Evolutionary conservation across 1,284 basidiomycete genomes (phyloP), one percentile per base, ranked within the genome.

Genomic region (Limonomyces culmigenus): DNA sequence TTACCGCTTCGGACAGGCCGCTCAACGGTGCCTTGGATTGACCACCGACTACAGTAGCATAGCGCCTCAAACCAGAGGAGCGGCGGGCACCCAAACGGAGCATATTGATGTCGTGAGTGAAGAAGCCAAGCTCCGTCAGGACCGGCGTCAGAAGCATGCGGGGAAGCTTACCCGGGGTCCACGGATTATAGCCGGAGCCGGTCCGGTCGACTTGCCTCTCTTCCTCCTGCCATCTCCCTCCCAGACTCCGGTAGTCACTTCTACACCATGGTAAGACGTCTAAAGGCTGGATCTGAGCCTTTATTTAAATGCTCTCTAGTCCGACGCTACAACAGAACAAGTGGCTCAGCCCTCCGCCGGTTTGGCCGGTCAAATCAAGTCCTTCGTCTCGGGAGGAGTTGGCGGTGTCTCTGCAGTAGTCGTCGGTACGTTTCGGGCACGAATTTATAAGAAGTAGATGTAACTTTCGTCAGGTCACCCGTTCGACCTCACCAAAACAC

Each of bases 401-500:
- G 93, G 93, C 46, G 92, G 93, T 49, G 63, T 78, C 40, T 67
- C 74, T 43, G 83, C 83, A 37, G 89, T 95, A 6, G 66, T 92
- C 27, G 89, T 93, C 41, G 89, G 89, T 81, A 50, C 53, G 71
- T 67, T 34, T 15, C 44, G n/a, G n/a, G n/a, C n/a, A n/a, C 35
- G 29, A 20, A 8, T 17, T 10, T 16, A 15, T 19, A 18, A 29
- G 19, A 14, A 32, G 27, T 5, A 18, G 14, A 37, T 12, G 33
- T 16, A 29, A 25, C 34, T 25, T 36, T 32, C 31, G 17, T 35
- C 12, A 83, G 93, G 93, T 3, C 95, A 98, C 51, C 93, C 93
- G 5, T 98, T 98, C 53, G 93, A 98, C 61, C 63, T 98, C 47
- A 95, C 87, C 41, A 97, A 97, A 66, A 96, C 91, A 20, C 72